Evolutionary conservation across 495 filamentous ascomycete species (phyloP).

Genomic region (Tuber calosporum): DNA sequence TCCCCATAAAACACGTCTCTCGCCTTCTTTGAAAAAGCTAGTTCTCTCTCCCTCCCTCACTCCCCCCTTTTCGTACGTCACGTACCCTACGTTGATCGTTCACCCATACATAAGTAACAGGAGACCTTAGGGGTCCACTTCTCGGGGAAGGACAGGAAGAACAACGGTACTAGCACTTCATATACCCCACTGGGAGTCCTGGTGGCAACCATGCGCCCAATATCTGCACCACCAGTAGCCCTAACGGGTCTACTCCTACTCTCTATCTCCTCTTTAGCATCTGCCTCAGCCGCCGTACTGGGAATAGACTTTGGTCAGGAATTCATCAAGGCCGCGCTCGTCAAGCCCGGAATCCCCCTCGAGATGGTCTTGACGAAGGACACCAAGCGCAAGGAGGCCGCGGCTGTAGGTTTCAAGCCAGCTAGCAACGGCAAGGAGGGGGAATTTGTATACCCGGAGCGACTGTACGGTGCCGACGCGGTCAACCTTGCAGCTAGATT

Average conservation of each 20-base stretch:
- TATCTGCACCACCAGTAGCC: slow-evolving; percentile 32
- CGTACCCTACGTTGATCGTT: not conserved
- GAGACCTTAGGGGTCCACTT: not conserved
- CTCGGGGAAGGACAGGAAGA: not conserved
- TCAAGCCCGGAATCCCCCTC: slow-evolving; percentile 96
- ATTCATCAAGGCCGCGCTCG: slow-evolving; percentile 91
- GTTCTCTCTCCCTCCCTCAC: not conserved
- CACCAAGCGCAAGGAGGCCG: slow-evolving; percentile 88
- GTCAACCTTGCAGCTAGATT: slow-evolving; percentile 78
- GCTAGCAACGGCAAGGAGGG: slow-evolving; percentile 53
- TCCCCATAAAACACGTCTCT: slow-evolving; percentile 15
- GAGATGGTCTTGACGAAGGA: slow-evolving; percentile 99
- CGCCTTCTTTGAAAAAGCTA: not conserved
- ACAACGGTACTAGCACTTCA: slow-evolving; percentile 10
- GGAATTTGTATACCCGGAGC: slow-evolving; percentile 62
- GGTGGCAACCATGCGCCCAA: slow-evolving; percentile 30
- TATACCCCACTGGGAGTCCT: slow-evolving; percentile 22
- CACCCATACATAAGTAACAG: not conserved
- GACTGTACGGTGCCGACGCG: slow-evolving; percentile 86
- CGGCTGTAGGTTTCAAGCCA: slow-evolving; percentile 91
- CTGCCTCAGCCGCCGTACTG: slow-evolving; percentile 65
- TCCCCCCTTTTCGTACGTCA: not conserved
- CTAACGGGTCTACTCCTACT: slow-evolving; percentile 47
- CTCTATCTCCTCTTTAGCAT: slow-evolving; percentile 53
- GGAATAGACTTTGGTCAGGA: slow-evolving; percentile 93